Conservation (phyloP, 2,329 filamentous ascomycete species). For the Fusarium austroafricanum region DNA sequence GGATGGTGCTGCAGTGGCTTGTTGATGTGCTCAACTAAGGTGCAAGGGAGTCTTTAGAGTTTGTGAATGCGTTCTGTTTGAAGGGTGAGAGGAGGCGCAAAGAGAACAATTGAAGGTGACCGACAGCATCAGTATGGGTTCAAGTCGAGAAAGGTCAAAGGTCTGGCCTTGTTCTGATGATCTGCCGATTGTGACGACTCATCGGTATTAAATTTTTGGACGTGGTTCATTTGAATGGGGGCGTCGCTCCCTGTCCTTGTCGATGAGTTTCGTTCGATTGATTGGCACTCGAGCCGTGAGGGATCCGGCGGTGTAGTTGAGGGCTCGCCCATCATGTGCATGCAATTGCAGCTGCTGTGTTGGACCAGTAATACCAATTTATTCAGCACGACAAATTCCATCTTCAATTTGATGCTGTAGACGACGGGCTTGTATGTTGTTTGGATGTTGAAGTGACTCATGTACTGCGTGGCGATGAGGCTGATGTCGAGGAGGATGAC, state of each 20-base stretch:
- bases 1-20: neutral
- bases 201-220: neutral
- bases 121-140: constrained; percentile 18
- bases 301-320: neutral
- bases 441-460: constrained; percentile 35
- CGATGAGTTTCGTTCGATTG: neutral
- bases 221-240: constrained; percentile 13
- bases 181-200: constrained; percentile 1
- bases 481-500: constrained; percentile 36
- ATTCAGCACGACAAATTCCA: constrained; percentile 37
- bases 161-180: neutral
- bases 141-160: constrained; percentile 17
- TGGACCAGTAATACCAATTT: constrained; percentile 30
- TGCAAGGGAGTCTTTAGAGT: neutral
- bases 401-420: constrained; percentile 40
- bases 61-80: neutral
- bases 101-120: neutral
- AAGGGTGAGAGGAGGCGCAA: neutral
- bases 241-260: constrained; percentile 9
- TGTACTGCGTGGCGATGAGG: constrained; percentile 32
- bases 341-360: constrained; percentile 33
- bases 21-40: neutral
- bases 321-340: constrained; percentile 24
- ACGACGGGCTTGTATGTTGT: constrained; percentile 39
- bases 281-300: constrained; percentile 9